Percentiles rank a stretch among this genome's conserved stretches.
Conservation (phyloP, 345 rosid species). For the Arabidopsis thaliana region TAIR10.1 NC_003070.9:22093501-22094000, state of each 20-base stretch:
- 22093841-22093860: constrained; percentile 80
- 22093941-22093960: constrained; percentile 61
- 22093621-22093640: constrained; percentile 16
- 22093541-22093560: not conserved
- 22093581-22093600: constrained; percentile 10
- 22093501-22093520: not conserved
- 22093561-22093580: constrained; percentile 10
- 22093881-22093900: constrained; percentile 81
- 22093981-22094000: constrained; percentile 73
- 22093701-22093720: constrained; percentile 70
- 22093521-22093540: not conserved
- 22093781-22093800: constrained; percentile 89
- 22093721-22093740: constrained; percentile 86
- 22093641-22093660: constrained; percentile 12
- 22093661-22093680: constrained; percentile 32
- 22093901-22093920: constrained; percentile 87
- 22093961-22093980: constrained; percentile 79
- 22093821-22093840: constrained; percentile 84
- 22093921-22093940: constrained; percentile 85
- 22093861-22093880: constrained; percentile 68
- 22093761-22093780: constrained; percentile 73
- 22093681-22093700: constrained; percentile 69
- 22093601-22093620: constrained; percentile 20
- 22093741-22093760: constrained; percentile 69
- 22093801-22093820: constrained; percentile 79